Evolutionary conservation across 2,329 filamentous ascomycete genomes (phyloP).

Genomic region (Thelonectria blattea): DNA sequence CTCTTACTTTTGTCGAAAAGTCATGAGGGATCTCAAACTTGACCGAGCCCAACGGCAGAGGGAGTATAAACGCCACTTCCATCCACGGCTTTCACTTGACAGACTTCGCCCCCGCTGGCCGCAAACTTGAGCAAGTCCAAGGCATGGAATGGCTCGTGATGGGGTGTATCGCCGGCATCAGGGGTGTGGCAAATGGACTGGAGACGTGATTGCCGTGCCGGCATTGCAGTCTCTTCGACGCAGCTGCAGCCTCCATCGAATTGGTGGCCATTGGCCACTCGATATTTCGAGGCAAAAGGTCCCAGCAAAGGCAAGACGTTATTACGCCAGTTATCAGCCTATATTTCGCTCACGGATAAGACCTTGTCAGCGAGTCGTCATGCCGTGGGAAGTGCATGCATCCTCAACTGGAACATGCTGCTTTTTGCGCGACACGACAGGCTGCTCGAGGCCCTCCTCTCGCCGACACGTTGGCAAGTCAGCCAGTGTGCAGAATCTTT

Average conservation of each 20-base stretch:
- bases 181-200: not conserved
- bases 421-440: not conserved
- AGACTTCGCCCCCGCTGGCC: not conserved
- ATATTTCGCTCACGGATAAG: not conserved
- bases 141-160: not conserved
- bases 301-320: not conserved
- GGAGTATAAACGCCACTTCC: not conserved
- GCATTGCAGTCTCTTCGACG: not conserved
- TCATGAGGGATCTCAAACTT: not conserved
- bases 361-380: not conserved
- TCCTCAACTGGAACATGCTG: not conserved
- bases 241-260: not conserved
- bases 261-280: not conserved
- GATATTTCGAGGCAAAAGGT: not conserved
- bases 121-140: not conserved
- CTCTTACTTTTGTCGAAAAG: not conserved
- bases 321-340: too few species aligned
- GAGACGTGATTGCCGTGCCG: not conserved
- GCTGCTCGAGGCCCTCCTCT: not conserved
- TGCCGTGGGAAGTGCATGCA: not conserved
- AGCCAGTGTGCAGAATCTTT: not conserved
- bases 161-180: not conserved
- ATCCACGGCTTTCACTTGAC: not conserved
- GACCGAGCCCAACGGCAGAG: not conserved
- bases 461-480: not conserved